A percentile compares a stretch with the other conserved stretches of the same genome.
Evolutionary conservation across 2,329 filamentous ascomycete species (phyloP).

Genomic region (Penicillium palitans): DNA sequence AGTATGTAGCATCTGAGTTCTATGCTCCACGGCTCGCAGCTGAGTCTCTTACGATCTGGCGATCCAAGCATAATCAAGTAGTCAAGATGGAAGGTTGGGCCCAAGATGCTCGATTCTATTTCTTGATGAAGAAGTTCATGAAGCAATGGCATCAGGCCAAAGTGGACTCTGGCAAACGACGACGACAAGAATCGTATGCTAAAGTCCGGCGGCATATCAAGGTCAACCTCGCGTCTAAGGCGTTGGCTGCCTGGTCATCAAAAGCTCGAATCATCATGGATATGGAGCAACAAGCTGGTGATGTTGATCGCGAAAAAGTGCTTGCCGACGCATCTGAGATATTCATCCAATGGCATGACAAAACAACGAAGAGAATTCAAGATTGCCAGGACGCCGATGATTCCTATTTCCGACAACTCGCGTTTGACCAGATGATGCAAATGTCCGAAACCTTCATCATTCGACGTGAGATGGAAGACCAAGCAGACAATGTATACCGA

Average conservation of each 20-base stretch:
- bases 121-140: constrained; percentile 51
- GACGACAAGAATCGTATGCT: constrained; percentile 58
- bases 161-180: constrained; percentile 51
- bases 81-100: constrained; percentile 55
- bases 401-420: constrained; percentile 41
- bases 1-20: constrained; percentile 45
- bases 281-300: constrained; percentile 44
- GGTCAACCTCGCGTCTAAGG: constrained; percentile 51
- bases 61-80: constrained; percentile 42
- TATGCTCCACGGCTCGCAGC: constrained; percentile 44
- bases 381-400: constrained; percentile 41
- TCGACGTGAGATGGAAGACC: constrained; percentile 40
- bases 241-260: constrained; percentile 42
- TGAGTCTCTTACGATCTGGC: constrained; percentile 44
- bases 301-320: constrained; percentile 37
- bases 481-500: constrained; percentile 49
- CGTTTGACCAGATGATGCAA: constrained; percentile 39
- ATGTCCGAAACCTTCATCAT: constrained; percentile 39
- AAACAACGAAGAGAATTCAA: constrained; percentile 37
- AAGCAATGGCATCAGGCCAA: constrained; percentile 55
- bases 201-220: constrained; percentile 56
- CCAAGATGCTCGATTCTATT: constrained; percentile 57
- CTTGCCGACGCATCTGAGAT: constrained; percentile 37
- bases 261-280: constrained; percentile 34
- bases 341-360: constrained; percentile 47